Evolutionary conservation across 768 basidiomycete genomes (phyloP).

Genomic region (Pisolithus marmoratus): DNA sequence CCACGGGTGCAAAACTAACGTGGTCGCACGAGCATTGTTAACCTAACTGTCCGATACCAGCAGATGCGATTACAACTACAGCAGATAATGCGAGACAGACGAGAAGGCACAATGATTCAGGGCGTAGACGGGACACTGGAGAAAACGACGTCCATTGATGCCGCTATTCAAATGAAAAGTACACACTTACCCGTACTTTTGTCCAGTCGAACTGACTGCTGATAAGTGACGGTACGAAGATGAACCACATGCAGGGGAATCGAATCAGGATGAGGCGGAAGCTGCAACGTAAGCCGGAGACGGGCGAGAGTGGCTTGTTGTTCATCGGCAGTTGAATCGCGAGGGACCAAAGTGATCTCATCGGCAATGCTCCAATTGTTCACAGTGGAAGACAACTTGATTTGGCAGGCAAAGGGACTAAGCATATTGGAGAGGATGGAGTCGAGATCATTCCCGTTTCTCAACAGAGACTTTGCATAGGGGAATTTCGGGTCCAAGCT

Average conservation of each 20-base stretch:
- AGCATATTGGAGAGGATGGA: constrained; percentile 37
- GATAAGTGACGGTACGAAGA: constrained; percentile 23
- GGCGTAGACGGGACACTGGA: background rate
- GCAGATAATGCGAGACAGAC: background rate
- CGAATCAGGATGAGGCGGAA: constrained; percentile 18
- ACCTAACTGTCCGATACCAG: background rate
- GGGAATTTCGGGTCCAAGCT: constrained; percentile 32
- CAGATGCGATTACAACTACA: background rate
- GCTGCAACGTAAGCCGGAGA: constrained; percentile 24
- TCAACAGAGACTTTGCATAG: constrained; percentile 17
- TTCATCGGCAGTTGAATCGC: constrained; percentile 1
- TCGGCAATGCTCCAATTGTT: constrained; percentile 25
- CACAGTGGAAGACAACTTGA: constrained; percentile 8
- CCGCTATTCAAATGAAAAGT: background rate
- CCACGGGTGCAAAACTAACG: background rate
- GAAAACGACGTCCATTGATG: background rate
- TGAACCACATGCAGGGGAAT: constrained; percentile 18
- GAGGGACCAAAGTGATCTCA: constrained; percentile 20
- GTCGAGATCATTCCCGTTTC: constrained; percentile 35
- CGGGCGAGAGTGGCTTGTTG: constrained; percentile 8
- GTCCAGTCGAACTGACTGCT: constrained; percentile 12
- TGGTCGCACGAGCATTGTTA: background rate
- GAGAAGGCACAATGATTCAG: background rate
- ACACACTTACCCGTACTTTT: constrained; percentile 11
- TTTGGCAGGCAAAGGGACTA: constrained; percentile 37